Evolutionary conservation across 495 filamentous ascomycete species (phyloP), one percentile per base, ranked within the genome.

Genomic region (Evansstolkia leycettana): DNA sequence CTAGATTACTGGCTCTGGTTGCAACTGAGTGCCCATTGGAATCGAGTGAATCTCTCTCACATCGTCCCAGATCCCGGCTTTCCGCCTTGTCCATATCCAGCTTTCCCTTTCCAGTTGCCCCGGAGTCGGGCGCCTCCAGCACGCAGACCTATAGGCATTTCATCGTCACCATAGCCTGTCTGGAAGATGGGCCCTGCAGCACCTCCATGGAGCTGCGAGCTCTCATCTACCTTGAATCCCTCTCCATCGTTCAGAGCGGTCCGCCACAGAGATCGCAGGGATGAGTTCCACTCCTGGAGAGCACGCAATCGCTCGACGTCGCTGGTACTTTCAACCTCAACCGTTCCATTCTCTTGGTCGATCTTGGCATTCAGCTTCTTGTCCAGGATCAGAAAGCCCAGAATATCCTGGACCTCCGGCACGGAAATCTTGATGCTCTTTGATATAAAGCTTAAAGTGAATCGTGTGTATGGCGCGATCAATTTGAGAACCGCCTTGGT

Each of bases 401-500:
- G 59, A 34, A 98, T 96, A 41, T 96, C 90, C 56, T 89, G 76
- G 0, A 92, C 92, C 58, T 98, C 90, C 2, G 70, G 53, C 12
- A 83, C 71, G 32, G 80, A 74, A 47, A 98, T 93, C 42, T 80
- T 80, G 25, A 98, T 78, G 45, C 82, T 75, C 39, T 80, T 77
- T 17, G 85, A 85, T 43, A 96, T 81, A 62, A 93, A 93, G 27
- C 65, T 61, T 19, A 96, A 64, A 17, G 75, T 78, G 71, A 98
- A 95, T 17, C 86, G 80, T 2, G 85, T 92, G 62, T 96, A 98
- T 0, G 90, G 89, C 4, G 87, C 84, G 36, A 96, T 90, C 26
- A 98, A 58, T 60, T 94, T 95, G 19, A 94, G 63, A 2, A 98
- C 78, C 1, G 85, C 90, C 60, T 92, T 94, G 39, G 88, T 96